These are phyloP conservation scores for Sporothrix schenckii DNA, from an alignment of 2,329 filamentous ascomycete species.

Conservation along the genomic window DNA sequence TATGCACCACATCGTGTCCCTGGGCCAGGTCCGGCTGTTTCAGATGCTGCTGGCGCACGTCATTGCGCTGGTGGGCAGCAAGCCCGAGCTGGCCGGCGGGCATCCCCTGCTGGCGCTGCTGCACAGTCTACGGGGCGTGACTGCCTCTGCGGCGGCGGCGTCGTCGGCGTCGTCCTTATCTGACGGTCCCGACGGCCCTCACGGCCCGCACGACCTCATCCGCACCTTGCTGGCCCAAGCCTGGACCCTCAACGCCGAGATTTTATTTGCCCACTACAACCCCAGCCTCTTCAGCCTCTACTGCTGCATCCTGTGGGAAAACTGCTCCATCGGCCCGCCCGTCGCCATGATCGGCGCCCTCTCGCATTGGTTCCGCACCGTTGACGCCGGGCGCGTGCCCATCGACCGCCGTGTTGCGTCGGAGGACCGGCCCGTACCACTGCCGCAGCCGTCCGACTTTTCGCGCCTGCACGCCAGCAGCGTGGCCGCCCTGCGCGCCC, in stretches of 20 bases:
- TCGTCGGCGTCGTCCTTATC: not conserved
- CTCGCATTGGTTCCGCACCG: constrained; percentile 26
- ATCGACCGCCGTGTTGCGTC: not conserved
- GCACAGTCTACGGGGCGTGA: constrained; percentile 31
- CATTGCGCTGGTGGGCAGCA: not conserved
- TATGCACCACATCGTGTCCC: constrained; percentile 8
- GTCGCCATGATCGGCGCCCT: constrained; percentile 4
- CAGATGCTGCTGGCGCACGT: constrained; percentile 20
- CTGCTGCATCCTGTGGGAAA: constrained; percentile 36
- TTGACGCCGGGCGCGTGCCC: constrained; percentile 5
- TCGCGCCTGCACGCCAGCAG: not conserved
- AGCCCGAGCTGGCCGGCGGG: not conserved
- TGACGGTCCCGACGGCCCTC: not conserved
- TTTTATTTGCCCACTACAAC: constrained; percentile 33
- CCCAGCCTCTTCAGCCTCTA: constrained; percentile 32
- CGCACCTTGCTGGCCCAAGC: constrained; percentile 31
- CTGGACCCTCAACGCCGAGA: constrained; percentile 36
- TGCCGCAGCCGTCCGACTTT: not conserved
- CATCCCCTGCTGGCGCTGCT: not conserved
- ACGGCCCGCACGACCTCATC: not conserved
- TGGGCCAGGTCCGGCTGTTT: not conserved
- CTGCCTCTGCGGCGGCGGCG: not conserved
- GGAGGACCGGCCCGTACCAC: not conserved
- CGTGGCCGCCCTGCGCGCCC: not conserved
- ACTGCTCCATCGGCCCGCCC: constrained; percentile 7